phyloP scores from a whole-genome alignment of 1,284 basidiomycete genomes.

The Cutaneotrichosporon sp. region DNA sequence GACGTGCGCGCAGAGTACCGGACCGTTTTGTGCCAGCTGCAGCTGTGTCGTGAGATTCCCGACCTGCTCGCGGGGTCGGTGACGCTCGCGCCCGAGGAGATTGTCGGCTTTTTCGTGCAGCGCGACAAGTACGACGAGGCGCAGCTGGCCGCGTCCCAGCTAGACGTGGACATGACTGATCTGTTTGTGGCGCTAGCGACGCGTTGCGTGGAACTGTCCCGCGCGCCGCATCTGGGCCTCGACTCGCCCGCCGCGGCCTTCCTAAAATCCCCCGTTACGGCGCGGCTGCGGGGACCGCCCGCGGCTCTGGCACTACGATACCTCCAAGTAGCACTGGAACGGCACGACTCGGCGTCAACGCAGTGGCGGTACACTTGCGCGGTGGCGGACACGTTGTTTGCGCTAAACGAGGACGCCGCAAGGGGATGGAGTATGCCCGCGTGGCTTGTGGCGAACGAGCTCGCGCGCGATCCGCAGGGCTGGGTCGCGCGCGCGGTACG shows the following conservation, averaged over 20 bases:
- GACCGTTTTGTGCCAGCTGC: conserved; percentile 70
- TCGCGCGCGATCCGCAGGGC: conserved; percentile 32
- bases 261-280: conserved; percentile 67
- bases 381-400: conserved; percentile 69
- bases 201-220: conserved; percentile 70
- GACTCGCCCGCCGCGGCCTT: conserved; percentile 54
- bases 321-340: conserved; percentile 69
- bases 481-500: conserved; percentile 51
- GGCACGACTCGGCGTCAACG: conserved; percentile 68
- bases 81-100: conserved; percentile 62
- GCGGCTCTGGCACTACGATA: conserved; percentile 82
- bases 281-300: conserved; percentile 74
- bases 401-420: conserved; percentile 54
- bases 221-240: conserved; percentile 19
- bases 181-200: conserved; percentile 72
- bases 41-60: conserved; percentile 62
- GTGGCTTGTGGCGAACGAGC: conserved; percentile 65
- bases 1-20: conserved; percentile 84
- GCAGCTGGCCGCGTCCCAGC: conserved; percentile 65
- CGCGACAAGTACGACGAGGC: conserved; percentile 74
- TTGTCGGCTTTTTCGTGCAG: conserved; percentile 76
- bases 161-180: conserved; percentile 80
- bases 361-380: conserved; percentile 69
- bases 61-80: conserved; percentile 55
- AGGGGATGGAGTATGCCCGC: conserved; percentile 56